These are phyloP conservation scores for Leptographium flavum DNA, from an alignment of 2,329 filamentous ascomycete genomes.

Conservation along the genomic window DNA sequence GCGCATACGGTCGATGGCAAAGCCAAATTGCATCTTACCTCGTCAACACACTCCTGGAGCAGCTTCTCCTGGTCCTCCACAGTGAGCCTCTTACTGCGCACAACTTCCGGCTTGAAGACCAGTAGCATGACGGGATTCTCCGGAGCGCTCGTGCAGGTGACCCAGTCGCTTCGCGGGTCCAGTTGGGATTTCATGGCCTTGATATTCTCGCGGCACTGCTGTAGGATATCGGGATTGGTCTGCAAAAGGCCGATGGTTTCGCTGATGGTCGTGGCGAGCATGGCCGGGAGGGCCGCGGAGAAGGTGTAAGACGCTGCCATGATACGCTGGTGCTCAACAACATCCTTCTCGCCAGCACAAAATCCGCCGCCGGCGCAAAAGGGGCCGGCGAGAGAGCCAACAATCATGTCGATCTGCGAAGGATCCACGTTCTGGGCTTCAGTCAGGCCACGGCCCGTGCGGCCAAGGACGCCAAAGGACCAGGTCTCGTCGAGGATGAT, in stretches of 20 bases:
- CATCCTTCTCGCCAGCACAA: conserved; percentile 80
- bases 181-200: conserved; percentile 74
- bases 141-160: conserved; percentile 61
- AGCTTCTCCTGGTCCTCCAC: conserved; percentile 70
- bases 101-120: conserved; percentile 68
- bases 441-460: conserved; percentile 81
- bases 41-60: conserved; percentile 86
- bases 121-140: conserved; percentile 85
- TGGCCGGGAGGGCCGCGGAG: conserved; percentile 84
- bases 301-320: conserved; percentile 87
- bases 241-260: conserved; percentile 81
- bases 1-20: background rate
- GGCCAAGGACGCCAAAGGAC: conserved; percentile 88
- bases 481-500: conserved; percentile 94
- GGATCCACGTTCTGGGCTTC: conserved; percentile 96
- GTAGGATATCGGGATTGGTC: conserved; percentile 69
- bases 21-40: conserved; percentile 42
- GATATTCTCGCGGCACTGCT: conserved; percentile 72
- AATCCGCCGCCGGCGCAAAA: conserved; percentile 90
- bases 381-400: conserved; percentile 80
- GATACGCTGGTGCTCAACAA: conserved; percentile 92
- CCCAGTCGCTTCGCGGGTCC: conserved; percentile 88
- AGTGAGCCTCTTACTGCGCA: conserved; percentile 53
- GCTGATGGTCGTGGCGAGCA: conserved; percentile 89
- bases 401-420: conserved; percentile 89